These are phyloP conservation scores for Aphanomyces stellatus DNA, from an alignment of 352 stramenopile species.

Conservation along the genomic window DNA sequence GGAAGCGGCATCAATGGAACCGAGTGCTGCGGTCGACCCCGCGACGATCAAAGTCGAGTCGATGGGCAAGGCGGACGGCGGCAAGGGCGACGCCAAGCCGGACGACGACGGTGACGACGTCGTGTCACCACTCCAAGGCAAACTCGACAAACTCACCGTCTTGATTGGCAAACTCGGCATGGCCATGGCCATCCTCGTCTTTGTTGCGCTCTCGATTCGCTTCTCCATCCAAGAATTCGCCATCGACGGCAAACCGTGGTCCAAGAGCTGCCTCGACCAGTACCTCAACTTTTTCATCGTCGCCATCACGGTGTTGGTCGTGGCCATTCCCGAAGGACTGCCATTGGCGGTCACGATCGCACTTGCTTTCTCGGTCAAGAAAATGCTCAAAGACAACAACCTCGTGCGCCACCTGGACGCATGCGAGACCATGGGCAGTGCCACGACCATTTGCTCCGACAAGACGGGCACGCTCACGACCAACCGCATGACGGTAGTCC, in stretches of 20 bases:
- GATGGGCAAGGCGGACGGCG: constrained; percentile 51
- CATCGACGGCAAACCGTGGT: constrained; percentile 31
- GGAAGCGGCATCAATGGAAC: constrained; percentile 30
- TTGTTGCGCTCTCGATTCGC: constrained; percentile 66
- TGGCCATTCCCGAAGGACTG: constrained; percentile 96
- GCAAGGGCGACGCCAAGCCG: constrained; percentile 70
- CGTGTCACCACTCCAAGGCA: constrained; percentile 73
- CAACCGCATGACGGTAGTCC: constrained; percentile 94
- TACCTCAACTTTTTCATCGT: constrained; percentile 84
- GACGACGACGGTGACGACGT: constrained; percentile 50
- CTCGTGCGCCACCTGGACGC: constrained; percentile 81
- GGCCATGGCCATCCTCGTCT: constrained; percentile 58
- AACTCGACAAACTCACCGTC: constrained; percentile 75
- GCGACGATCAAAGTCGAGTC: constrained; percentile 13
- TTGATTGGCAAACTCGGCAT: constrained; percentile 80
- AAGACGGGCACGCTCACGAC: constrained; percentile 96
- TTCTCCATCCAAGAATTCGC: constrained; percentile 59
- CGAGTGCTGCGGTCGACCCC: too few species aligned
- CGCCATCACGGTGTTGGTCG: constrained; percentile 88
- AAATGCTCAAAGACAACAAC: constrained; percentile 89
- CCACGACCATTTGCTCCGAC: constrained; percentile 96
- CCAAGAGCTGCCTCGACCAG: constrained; percentile 43
- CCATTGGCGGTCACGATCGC: constrained; percentile 96
- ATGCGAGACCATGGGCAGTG: constrained; percentile 91
- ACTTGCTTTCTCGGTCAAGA: constrained; percentile 91